phyloP scores from a whole-genome alignment of 1,284 basidiomycete species.

The Hortiboletus rubellus region DNA sequence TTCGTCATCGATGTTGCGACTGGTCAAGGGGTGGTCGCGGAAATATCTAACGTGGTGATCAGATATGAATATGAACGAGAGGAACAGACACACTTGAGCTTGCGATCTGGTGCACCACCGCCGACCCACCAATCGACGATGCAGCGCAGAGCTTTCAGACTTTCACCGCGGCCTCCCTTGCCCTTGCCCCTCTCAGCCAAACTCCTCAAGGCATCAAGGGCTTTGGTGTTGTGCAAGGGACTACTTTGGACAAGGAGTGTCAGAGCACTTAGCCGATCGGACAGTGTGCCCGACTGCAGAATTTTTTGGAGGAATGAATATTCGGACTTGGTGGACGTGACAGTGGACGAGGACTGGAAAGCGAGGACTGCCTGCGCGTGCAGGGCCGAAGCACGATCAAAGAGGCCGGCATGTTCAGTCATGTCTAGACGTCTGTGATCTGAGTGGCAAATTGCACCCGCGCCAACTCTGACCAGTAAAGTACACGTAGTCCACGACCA shows the following conservation, averaged over 20 bases:
- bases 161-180: conserved; percentile 90
- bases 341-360: conserved; percentile 46
- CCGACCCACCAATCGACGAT: conserved; percentile 98
- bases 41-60: conserved; percentile 65
- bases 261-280: conserved; percentile 91
- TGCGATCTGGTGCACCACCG: conserved; percentile 78
- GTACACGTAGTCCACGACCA: background rate
- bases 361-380: conserved; percentile 51
- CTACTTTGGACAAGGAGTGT: conserved; percentile 90
- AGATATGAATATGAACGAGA: background rate
- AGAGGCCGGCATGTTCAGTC: conserved; percentile 27
- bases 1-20: conserved; percentile 68
- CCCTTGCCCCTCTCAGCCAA: conserved; percentile 78
- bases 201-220: conserved; percentile 71
- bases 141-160: conserved; percentile 86
- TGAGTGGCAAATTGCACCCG: too few relatives aligned
- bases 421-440: too few relatives aligned
- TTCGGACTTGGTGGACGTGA: conserved; percentile 55
- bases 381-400: conserved; percentile 50
- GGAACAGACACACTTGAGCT: conserved; percentile 66
- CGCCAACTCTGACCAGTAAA: too few relatives aligned
- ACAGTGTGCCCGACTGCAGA: conserved; percentile 85
- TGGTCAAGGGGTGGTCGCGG: conserved; percentile 83
- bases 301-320: conserved; percentile 82
- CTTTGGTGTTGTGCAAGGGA: conserved; percentile 86